These are phyloP conservation scores for Fusarium nanum DNA, from an alignment of 2,329 filamentous ascomycete species.

Conservation along the genomic window DNA sequence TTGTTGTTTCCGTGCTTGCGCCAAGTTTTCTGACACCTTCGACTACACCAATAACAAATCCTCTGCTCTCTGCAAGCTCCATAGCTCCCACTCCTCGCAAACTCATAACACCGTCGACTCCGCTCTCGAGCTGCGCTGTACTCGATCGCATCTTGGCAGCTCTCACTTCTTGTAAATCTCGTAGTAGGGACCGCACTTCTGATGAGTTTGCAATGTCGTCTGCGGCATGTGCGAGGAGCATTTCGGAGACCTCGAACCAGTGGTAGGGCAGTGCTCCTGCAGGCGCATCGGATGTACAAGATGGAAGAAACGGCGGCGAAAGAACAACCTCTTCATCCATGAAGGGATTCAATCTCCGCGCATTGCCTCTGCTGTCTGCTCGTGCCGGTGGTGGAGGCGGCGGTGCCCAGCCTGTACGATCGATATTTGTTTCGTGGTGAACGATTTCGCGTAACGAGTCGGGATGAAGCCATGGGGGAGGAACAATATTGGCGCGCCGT, in stretches of 20 bases:
- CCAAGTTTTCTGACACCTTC: conserved; percentile 89
- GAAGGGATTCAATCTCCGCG: conserved; percentile 49
- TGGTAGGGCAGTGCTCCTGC: conserved; percentile 86
- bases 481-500: conserved; percentile 89
- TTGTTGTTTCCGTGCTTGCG: conserved; percentile 79
- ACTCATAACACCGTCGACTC: conserved; percentile 76
- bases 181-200: conserved; percentile 77
- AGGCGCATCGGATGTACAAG: conserved; percentile 76
- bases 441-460: conserved; percentile 82
- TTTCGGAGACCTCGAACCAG: conserved; percentile 91
- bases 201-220: conserved; percentile 84
- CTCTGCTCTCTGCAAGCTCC: conserved; percentile 89
- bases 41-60: conserved; percentile 86
- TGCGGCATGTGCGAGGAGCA: conserved; percentile 83
- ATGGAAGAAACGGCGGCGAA: conserved; percentile 81
- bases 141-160: conserved; percentile 88
- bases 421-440: conserved; percentile 79
- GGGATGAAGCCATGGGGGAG: conserved; percentile 88
- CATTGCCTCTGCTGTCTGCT: conserved; percentile 60
- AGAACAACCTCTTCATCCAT: conserved; percentile 52
- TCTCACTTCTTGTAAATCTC: conserved; percentile 87
- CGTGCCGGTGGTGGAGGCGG: conserved; percentile 74
- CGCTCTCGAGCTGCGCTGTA: conserved; percentile 76
- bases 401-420: conserved; percentile 79
- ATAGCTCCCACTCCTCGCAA: conserved; percentile 85